Evolutionary conservation across 1,284 basidiomycete genomes (phyloP), one percentile per base, ranked within the genome.

Genomic region (Vanrija sp.): DNA sequence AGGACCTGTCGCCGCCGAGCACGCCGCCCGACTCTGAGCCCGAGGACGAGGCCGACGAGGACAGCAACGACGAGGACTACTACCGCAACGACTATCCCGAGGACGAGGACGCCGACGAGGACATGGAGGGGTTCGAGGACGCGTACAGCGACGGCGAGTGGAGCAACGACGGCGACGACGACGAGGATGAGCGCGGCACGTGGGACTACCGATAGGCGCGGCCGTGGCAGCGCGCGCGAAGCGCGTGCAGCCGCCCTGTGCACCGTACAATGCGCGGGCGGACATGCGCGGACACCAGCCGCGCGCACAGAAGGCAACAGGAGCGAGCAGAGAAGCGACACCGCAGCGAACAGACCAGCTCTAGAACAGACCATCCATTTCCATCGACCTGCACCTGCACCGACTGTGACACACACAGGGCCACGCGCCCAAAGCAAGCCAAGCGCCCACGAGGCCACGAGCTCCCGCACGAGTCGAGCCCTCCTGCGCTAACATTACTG

Each of bases 11-110:
- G 16, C 68, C 69, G 4, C 64, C 68, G 2, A 67, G 65, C 3
- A 62, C 68, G 7, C 59, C 64, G 14, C 65, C 68, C 12, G 66
- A 64, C 15, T 69, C 67, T 8, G 75, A 76, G 53, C 68, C 66
- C 9, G 75, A 73, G 46, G 75, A 77, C 57, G 74, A 75, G 62
- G 75, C 75, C 8, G 76, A 77, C 57, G 75, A 76, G 57, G 76
- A 77, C 58, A 69, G 66, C 5, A 76, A 77, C 53, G 75, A 76
- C 44, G 75, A 77, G 49, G 75, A 76, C 55, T 77, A 69, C 47
- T 77, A 77, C 54, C 64, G 74, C 39, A 76, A 76, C 49, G 75
- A 77, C 57, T 77, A 77, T 54, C 75, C 75, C 5, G 75, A 77
- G 54, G 75, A 77, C 45, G 75, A 77, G 53, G 75, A 74, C 59